Evolutionary conservation across 2,329 filamentous ascomycete genomes (phyloP).

Genomic region (Paraphoma chrysanthemicola): DNA sequence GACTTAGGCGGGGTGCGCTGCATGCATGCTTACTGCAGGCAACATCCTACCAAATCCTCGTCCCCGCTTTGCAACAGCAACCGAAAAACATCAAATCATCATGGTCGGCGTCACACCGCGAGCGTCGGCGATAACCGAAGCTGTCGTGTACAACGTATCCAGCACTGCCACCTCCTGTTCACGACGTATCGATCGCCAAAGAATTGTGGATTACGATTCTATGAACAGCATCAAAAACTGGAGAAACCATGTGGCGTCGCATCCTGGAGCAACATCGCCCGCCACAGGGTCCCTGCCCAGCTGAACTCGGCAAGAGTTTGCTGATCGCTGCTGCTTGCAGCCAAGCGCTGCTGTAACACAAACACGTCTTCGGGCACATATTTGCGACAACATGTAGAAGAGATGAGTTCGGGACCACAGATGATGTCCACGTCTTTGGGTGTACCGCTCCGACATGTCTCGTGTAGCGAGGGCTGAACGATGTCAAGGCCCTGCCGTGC

Average conservation of each 20-base stretch:
- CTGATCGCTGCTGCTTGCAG: slow-evolving; percentile 21
- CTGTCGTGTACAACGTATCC: neutral
- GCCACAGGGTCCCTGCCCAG: slow-evolving; percentile 25
- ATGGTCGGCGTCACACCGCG: neutral
- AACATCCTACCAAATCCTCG: neutral
- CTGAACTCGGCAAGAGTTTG: slow-evolving; percentile 16
- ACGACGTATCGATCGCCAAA: slow-evolving; percentile 13
- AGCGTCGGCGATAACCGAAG: slow-evolving; percentile 4
- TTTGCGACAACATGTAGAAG: neutral
- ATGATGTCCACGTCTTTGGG: neutral
- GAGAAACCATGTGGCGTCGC: slow-evolving; percentile 23
- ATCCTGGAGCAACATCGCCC: slow-evolving; percentile 30
- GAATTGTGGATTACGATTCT: slow-evolving; percentile 12
- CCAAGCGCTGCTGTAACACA: neutral
- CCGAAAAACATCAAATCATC: slow-evolving; percentile 1
- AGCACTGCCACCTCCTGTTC: slow-evolving; percentile 29
- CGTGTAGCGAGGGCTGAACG: neutral
- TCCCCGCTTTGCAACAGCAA: slow-evolving; percentile 13
- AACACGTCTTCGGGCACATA: neutral
- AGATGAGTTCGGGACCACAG: neutral
- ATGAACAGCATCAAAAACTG: slow-evolving; percentile 19
- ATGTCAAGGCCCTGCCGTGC: neutral
- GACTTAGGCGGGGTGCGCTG: slow-evolving; percentile 4
- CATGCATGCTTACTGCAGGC: slow-evolving; percentile 15
- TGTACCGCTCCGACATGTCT: neutral